Conservation (phyloP, 179 eudicot genomes). For the Patellifolia procumbens region DNA sequence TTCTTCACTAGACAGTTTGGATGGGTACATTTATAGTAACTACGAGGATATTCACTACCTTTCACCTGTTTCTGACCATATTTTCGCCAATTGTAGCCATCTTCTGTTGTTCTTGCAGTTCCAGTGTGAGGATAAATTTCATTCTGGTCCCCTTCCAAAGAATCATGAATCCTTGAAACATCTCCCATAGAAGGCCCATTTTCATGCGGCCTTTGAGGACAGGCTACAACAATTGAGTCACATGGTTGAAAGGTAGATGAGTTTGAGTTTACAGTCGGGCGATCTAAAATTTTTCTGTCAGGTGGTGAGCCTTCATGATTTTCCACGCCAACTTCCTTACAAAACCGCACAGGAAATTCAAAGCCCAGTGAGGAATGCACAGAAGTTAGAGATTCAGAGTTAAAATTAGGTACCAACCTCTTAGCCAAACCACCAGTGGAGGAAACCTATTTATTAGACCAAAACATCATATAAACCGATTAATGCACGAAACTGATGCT, state of each 20-base stretch:
- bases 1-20: slow-evolving; percentile 50
- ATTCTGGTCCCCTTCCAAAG: slow-evolving; percentile 35
- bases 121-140: slow-evolving; percentile 32
- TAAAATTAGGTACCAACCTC: slow-evolving; percentile 26
- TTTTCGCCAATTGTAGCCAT: slow-evolving; percentile 69
- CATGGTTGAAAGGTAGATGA: slow-evolving; percentile 32
- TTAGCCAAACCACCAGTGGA: slow-evolving; percentile 24
- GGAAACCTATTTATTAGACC: slow-evolving; percentile 7
- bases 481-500: not conserved
- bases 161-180: slow-evolving; percentile 20
- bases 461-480: not conserved
- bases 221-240: slow-evolving; percentile 22
- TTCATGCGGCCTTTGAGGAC: slow-evolving; percentile 31
- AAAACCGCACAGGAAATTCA: slow-evolving; percentile 33
- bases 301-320: slow-evolving; percentile 29
- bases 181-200: slow-evolving; percentile 27
- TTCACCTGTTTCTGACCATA: slow-evolving; percentile 87
- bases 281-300: slow-evolving; percentile 25
- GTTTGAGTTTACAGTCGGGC: slow-evolving; percentile 18
- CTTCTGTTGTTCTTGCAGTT: slow-evolving; percentile 20
- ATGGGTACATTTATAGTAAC: slow-evolving; percentile 78
- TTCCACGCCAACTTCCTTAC: slow-evolving; percentile 27
- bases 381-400: slow-evolving; percentile 22
- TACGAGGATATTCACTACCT: slow-evolving; percentile 81
- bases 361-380: slow-evolving; percentile 32